These are phyloP conservation scores for Singerocomus rubriflavus DNA, from an alignment of 1,284 basidiomycete genomes.

Conservation along the genomic window DNA sequence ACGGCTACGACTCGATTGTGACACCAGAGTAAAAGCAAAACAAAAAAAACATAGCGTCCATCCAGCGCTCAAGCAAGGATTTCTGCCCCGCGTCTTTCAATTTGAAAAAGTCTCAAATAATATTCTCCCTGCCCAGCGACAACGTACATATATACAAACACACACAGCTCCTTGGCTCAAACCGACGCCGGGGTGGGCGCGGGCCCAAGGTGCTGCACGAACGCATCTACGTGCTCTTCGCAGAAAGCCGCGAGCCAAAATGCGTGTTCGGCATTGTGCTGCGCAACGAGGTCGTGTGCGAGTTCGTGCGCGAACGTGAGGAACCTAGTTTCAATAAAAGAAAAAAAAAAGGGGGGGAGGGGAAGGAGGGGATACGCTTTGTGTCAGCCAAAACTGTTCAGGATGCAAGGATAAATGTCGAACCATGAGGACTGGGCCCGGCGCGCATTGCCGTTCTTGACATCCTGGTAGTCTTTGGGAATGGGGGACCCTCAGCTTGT, in stretches of 20 bases:
- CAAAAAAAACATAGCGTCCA: too few species aligned
- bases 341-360: too few species aligned
- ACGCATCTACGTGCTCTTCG: slow-evolving; percentile 50
- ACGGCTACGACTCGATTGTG: too few species aligned
- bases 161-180: background rate
- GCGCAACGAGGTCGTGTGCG: slow-evolving; percentile 74
- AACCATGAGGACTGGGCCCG: slow-evolving; percentile 81
- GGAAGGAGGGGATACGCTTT: too few species aligned
- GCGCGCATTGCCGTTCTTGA: slow-evolving; percentile 50
- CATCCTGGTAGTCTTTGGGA: slow-evolving; percentile 62
- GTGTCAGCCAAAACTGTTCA: too few species aligned
- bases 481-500: background rate
- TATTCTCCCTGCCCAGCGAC: too few species aligned
- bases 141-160: too few species aligned
- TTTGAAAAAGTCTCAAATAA: too few species aligned
- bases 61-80: too few species aligned
- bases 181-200: background rate
- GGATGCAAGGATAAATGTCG: slow-evolving; percentile 4
- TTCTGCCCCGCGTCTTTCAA: too few species aligned
- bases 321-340: slow-evolving; percentile 50
- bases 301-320: slow-evolving; percentile 90
- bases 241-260: slow-evolving; percentile 91
- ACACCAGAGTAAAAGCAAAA: too few species aligned
- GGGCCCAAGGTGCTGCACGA: background rate
- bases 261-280: slow-evolving; percentile 80